Evolutionary conservation across 192 early-diverging fungal genomes (phyloP).

Genomic region (Obelidium mucronatum): DNA sequence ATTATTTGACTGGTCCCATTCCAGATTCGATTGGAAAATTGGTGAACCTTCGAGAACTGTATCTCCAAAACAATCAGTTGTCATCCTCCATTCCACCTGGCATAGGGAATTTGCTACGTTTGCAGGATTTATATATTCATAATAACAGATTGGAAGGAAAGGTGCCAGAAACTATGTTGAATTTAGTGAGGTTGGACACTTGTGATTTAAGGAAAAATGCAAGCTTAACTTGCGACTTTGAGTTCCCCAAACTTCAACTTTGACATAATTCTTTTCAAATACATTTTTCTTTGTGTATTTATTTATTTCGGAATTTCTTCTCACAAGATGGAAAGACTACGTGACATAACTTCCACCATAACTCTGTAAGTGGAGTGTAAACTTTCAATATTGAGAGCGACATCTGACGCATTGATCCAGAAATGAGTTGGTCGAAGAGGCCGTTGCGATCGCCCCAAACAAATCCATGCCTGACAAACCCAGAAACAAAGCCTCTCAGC

Average conservation of each 20-base stretch:
- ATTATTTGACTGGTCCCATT: background rate
- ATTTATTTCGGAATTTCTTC: no score
- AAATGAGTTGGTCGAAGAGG: background rate
- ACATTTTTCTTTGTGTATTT: no score
- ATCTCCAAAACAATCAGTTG: background rate
- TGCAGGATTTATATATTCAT: background rate
- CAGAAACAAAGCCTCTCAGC: background rate
- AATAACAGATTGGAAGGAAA: slow-evolving; percentile 3
- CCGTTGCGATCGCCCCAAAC: background rate
- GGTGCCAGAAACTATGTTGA: background rate
- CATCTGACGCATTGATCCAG: background rate
- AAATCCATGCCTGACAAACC: background rate
- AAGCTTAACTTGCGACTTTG: background rate
- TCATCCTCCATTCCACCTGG: background rate
- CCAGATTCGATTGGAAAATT: background rate
- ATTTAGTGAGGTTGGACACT: background rate
- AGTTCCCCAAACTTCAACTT: background rate
- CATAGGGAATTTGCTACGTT: background rate
- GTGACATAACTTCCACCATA: background rate
- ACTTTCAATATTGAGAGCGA: background rate
- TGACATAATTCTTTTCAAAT: no score
- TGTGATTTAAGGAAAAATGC: background rate
- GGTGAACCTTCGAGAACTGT: background rate
- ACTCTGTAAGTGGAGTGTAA: background rate
- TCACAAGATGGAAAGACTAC: background rate